Percentiles rank a stretch among this genome's conserved stretches.
These are phyloP conservation scores for Coriaria nepalensis DNA, from an alignment of 306 rosid genomes.

Conservation along the genomic window DNA sequence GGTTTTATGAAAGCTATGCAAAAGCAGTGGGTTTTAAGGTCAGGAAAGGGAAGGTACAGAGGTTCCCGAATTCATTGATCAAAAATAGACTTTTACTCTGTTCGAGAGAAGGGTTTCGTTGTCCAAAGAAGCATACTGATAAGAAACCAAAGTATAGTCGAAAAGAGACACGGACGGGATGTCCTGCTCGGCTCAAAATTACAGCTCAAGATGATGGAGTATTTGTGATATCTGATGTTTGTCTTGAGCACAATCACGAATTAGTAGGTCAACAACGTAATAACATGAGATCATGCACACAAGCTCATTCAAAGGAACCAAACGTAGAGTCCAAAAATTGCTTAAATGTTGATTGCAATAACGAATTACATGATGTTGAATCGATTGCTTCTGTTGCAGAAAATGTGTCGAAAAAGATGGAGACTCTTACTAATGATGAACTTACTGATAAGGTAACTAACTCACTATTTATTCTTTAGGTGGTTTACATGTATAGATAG, in stretches of 20 bases:
- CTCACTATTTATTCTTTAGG: no score
- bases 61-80: background rate
- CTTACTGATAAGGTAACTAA: no score
- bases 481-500: no score
- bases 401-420: no score
- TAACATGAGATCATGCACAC: background rate
- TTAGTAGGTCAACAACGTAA: background rate
- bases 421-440: no score
- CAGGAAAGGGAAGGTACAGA: conserved; percentile 11
- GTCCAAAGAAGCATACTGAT: background rate
- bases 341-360: no score
- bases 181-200: conserved; percentile 7
- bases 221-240: conserved; percentile 7
- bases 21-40: conserved; percentile 9
- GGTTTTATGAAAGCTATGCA: conserved; percentile 15
- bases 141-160: conserved; percentile 4
- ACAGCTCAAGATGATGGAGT: conserved; percentile 3
- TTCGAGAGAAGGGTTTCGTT: conserved; percentile 13
- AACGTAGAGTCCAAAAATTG: no score
- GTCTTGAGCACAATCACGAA: conserved; percentile 12
- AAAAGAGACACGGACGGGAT: conserved; percentile 17
- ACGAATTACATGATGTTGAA: no score
- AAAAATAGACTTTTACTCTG: conserved; percentile 11
- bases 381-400: no score
- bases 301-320: background rate